Evolutionary conservation across 352 stramenopile genomes (phyloP).

Genomic region (Thraustochytrium sp.): DNA sequence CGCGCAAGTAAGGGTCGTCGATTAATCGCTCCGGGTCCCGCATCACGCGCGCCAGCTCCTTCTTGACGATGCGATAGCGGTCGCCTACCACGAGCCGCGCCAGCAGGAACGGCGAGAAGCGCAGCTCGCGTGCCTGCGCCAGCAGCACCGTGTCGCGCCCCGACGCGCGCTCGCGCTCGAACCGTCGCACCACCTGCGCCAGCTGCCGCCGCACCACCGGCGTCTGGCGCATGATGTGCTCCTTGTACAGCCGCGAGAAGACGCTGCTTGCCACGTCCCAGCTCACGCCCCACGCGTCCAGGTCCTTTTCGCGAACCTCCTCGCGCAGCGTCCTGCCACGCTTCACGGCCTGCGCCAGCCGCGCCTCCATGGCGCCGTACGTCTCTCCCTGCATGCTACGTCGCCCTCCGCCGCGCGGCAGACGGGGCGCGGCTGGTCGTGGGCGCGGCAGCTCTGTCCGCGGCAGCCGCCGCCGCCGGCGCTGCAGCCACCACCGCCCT

Average conservation of each 20-base stretch:
- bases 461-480: too few species aligned
- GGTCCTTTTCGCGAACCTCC: neutral
- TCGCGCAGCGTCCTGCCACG: neutral
- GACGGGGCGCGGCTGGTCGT: too few species aligned
- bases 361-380: neutral
- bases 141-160: neutral
- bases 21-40: neutral
- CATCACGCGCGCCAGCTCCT: neutral
- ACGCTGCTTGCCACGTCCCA: neutral
- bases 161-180: neutral
- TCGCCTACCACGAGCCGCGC: conserved; percentile 57
- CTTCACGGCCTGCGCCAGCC: neutral
- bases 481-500: too few species aligned
- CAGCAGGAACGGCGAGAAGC: conserved; percentile 66
- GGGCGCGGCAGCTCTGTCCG: too few species aligned
- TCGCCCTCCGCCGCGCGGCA: too few species aligned
- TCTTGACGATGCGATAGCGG: neutral
- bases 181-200: neutral
- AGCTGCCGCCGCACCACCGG: neutral
- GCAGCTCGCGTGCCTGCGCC: conserved; percentile 16
- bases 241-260: neutral
- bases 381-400: too few species aligned
- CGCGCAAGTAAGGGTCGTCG: neutral
- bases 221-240: neutral
- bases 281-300: neutral